Evolutionary conservation across 441 rosid species (phyloP).

Genomic region (Kokia cookei): DNA sequence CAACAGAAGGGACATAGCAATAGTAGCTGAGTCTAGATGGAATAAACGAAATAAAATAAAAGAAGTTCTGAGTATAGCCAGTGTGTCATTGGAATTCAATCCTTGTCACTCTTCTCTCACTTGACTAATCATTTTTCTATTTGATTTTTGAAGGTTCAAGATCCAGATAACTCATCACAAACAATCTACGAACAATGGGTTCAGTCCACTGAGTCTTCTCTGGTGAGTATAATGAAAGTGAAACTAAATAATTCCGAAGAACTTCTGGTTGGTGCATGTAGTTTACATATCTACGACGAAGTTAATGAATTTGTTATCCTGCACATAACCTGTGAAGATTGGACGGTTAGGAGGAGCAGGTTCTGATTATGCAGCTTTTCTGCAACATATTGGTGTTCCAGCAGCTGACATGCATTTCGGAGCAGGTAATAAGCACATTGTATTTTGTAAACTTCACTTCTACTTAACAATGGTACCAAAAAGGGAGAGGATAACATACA

Average conservation of each 20-base stretch:
- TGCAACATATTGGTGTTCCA: constrained; percentile 79
- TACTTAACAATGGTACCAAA: background rate
- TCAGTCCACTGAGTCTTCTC: constrained; percentile 28
- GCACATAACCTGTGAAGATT: constrained; percentile 31
- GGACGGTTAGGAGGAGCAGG: constrained; percentile 66
- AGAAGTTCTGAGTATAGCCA: background rate
- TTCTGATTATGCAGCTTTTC: constrained; percentile 81
- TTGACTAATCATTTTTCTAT: background rate
- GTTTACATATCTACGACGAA: background rate
- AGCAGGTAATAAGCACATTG: constrained; percentile 34
- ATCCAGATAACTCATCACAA: constrained; percentile 73
- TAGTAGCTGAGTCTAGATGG: background rate
- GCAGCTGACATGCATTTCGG: constrained; percentile 54
- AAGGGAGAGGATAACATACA: background rate
- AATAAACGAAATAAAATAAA: background rate
- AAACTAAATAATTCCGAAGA: background rate
- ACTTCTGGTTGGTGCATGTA: background rate
- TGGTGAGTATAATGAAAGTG: constrained; percentile 34
- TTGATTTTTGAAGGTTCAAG: constrained; percentile 49
- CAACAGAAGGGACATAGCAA: background rate
- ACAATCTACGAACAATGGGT: constrained; percentile 68
- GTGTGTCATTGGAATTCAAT: constrained; percentile 5
- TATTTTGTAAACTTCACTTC: background rate
- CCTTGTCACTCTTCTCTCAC: background rate
- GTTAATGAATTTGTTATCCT: constrained; percentile 3